Conservation (phyloP, 768 basidiomycete species). For the Leccinum ochraceum region DNA sequence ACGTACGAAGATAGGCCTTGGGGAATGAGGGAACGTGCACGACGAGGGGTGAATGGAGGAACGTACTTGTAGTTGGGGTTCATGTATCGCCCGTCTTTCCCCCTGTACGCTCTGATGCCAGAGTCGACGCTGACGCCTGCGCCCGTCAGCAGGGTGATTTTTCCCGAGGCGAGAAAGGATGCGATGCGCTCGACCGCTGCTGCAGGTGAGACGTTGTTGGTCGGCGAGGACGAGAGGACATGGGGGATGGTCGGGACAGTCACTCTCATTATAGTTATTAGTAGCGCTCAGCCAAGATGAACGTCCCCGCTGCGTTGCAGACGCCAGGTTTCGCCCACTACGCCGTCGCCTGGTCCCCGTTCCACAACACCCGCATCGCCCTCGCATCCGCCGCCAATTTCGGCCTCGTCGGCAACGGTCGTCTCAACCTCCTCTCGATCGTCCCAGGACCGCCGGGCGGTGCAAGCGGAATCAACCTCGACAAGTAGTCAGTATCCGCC, state of each 20-base stretch:
- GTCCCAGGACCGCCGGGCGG: slow-evolving; percentile 50
- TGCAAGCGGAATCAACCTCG: slow-evolving; percentile 47
- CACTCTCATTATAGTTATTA: slow-evolving; percentile 57
- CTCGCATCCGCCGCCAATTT: slow-evolving; percentile 89
- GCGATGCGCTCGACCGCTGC: slow-evolving; percentile 50
- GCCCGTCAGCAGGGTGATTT: slow-evolving; percentile 76
- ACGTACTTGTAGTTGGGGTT: slow-evolving; percentile 86
- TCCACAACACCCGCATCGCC: slow-evolving; percentile 72
- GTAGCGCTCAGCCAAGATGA: slow-evolving; percentile 31
- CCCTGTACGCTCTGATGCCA: slow-evolving; percentile 93
- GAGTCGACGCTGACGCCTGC: slow-evolving; percentile 96
- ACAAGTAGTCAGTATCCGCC: slow-evolving; percentile 61
- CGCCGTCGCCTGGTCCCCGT: slow-evolving; percentile 81
- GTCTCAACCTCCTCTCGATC: slow-evolving; percentile 69
- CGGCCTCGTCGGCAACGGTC: slow-evolving; percentile 92
- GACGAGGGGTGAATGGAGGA: not conserved
- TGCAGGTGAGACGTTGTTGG: slow-evolving; percentile 41
- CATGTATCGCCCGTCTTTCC: slow-evolving; percentile 81
- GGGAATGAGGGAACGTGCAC: not conserved
- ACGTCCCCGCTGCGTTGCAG: slow-evolving; percentile 53
- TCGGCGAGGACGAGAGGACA: slow-evolving; percentile 41
- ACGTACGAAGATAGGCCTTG: slow-evolving; percentile 58
- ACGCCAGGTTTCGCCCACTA: slow-evolving; percentile 89
- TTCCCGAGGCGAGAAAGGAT: slow-evolving; percentile 68
- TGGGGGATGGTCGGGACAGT: slow-evolving; percentile 77